These are phyloP conservation scores for Didymella sp. DNA, from an alignment of 2,329 filamentous ascomycete genomes.

Conservation along the genomic window DNA sequence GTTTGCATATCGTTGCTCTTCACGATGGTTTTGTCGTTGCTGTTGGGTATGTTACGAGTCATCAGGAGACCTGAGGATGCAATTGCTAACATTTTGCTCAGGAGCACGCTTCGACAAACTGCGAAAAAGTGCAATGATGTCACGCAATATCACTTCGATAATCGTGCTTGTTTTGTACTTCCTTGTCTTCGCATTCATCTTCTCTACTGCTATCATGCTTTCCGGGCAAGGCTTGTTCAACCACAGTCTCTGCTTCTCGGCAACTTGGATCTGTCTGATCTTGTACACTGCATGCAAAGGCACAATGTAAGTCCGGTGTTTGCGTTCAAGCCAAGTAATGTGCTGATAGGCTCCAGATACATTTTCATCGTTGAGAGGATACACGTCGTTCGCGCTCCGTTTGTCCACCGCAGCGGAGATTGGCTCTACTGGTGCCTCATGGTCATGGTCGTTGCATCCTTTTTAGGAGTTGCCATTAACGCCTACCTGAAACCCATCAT, in stretches of 20 bases:
- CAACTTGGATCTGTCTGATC: constrained; percentile 45
- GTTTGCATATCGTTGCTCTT: constrained; percentile 18
- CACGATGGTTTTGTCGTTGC: constrained; percentile 20
- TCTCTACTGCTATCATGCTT: constrained; percentile 29
- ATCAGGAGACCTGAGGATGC: neutral
- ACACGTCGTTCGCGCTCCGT: constrained; percentile 41
- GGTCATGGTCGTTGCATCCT: constrained; percentile 26
- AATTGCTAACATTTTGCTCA: neutral
- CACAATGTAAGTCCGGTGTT: constrained; percentile 16
- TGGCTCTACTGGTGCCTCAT: constrained; percentile 38
- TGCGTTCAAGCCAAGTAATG: neutral
- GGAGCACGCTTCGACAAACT: constrained; percentile 13
- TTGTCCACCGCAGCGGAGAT: constrained; percentile 35
- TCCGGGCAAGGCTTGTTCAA: constrained; percentile 32
- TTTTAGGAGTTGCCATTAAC: constrained; percentile 27
- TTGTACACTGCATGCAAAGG: constrained; percentile 45
- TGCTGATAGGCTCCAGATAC: constrained; percentile 28
- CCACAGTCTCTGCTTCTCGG: constrained; percentile 31
- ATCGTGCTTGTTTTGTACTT: constrained; percentile 17
- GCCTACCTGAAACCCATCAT: constrained; percentile 37
- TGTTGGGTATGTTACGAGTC: constrained; percentile 16
- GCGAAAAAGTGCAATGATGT: constrained; percentile 13
- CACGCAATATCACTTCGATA: constrained; percentile 19
- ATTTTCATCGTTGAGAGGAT: constrained; percentile 48
- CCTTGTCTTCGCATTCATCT: constrained; percentile 14